Percentiles rank a stretch among this genome's conserved stretches.
These are phyloP conservation scores for Comarum palustre DNA, from an alignment of 306 rosid species.

Conservation along the genomic window DNA sequence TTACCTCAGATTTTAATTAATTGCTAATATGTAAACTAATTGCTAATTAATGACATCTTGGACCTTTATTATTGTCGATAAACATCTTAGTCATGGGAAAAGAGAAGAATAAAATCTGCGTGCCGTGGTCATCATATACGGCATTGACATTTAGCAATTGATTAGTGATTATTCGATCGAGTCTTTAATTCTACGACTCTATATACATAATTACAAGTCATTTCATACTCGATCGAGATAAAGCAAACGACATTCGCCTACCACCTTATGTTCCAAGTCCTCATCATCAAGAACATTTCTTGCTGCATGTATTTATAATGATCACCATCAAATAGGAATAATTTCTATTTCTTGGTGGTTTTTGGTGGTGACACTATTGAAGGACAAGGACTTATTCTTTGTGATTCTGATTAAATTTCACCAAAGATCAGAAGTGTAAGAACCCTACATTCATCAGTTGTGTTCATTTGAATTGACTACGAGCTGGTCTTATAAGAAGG, in stretches of 20 bases:
- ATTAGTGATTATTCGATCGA: neutral
- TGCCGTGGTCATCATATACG: neutral
- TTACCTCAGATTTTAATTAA: too few species aligned
- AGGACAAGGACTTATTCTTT: neutral
- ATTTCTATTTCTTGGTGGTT: neutral
- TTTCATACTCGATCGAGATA: neutral
- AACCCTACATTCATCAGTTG: neutral
- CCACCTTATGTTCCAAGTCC: slow-evolving; percentile 9
- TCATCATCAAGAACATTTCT: slow-evolving; percentile 9
- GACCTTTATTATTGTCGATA: neutral
- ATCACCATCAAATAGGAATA: neutral
- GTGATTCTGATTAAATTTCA: neutral
- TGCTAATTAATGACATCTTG: too few species aligned
- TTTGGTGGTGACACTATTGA: neutral
- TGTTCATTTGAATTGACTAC: neutral
- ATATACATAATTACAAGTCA: neutral
- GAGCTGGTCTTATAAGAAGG: neutral
- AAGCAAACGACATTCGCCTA: neutral
- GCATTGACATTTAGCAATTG: neutral
- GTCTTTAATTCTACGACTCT: neutral
- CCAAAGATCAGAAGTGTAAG: neutral
- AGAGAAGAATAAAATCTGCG: neutral
- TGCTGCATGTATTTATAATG: slow-evolving; percentile 2
- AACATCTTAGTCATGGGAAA: neutral
- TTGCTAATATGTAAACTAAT: too few species aligned